Evolutionary conservation across 495 filamentous ascomycete species (phyloP).

Genomic region (Tuber umbilicatum): DNA sequence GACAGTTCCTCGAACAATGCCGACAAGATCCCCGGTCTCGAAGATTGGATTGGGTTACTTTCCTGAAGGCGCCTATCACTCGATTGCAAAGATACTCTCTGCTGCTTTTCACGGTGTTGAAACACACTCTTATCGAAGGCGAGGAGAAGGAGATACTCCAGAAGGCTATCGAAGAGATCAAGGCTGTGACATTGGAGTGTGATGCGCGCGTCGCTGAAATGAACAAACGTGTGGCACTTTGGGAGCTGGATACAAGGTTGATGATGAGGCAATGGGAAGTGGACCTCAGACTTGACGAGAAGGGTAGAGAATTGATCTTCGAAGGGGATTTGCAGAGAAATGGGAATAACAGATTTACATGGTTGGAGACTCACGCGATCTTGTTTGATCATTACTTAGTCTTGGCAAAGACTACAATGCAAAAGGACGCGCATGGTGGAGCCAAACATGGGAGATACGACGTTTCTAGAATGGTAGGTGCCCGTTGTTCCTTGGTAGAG

Average conservation of each 20-base stretch:
- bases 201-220: constrained; percentile 92
- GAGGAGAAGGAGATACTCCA: constrained; percentile 86
- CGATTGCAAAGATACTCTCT: constrained; percentile 85
- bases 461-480: constrained; percentile 76
- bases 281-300: constrained; percentile 82
- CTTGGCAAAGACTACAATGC: constrained; percentile 69
- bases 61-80: constrained; percentile 87
- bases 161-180: constrained; percentile 91
- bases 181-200: constrained; percentile 82
- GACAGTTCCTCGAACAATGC: constrained; percentile 71
- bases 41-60: constrained; percentile 87
- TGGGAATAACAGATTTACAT: constrained; percentile 77
- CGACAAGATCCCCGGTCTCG: constrained; percentile 73
- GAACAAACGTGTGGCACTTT: constrained; percentile 80
- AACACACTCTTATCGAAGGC: constrained; percentile 71
- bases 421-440: constrained; percentile 57
- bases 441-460: constrained; percentile 82
- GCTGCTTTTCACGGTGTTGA: constrained; percentile 72
- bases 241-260: constrained; percentile 74
- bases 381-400: constrained; percentile 97
- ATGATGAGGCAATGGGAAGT: constrained; percentile 84
- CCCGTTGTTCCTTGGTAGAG: constrained; percentile 3
- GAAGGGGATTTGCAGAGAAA: constrained; percentile 84
- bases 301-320: constrained; percentile 81
- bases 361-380: constrained; percentile 86